Evolutionary conservation across 2,329 filamentous ascomycete species (phyloP).

Genomic region (Colletotrichum noveboracense): DNA sequence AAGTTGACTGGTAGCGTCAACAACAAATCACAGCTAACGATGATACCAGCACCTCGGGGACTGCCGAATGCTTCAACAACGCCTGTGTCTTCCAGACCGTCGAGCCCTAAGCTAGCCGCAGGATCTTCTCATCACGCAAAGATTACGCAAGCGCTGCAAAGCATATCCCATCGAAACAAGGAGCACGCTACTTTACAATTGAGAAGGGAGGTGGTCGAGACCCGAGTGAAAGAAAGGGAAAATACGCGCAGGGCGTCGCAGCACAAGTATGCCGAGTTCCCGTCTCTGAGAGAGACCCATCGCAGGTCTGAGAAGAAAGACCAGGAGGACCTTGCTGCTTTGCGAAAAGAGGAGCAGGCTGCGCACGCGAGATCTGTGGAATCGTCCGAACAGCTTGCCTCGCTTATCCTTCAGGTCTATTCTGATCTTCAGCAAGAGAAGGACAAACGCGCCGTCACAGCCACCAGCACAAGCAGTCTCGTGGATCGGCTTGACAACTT

Average conservation of each 20-base stretch:
- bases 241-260: background rate
- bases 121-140: background rate
- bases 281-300: constrained; percentile 1
- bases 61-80: background rate
- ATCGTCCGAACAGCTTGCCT: background rate
- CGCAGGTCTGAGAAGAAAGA: constrained; percentile 5
- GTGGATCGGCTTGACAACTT: background rate
- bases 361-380: background rate
- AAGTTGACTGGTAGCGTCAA: background rate
- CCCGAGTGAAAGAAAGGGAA: background rate
- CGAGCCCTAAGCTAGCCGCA: background rate
- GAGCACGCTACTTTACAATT: background rate
- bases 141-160: background rate
- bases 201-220: background rate
- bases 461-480: background rate
- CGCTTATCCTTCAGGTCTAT: background rate
- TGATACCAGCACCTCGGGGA: background rate
- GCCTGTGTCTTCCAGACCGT: background rate
- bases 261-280: constrained; percentile 6
- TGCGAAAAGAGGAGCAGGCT: background rate
- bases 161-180: background rate
- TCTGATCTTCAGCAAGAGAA: background rate
- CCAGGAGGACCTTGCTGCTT: background rate
- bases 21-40: background rate
- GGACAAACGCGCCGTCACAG: background rate